A percentile compares a stretch with the other conserved stretches of the same genome.
phyloP scores from a whole-genome alignment of 768 basidiomycete genomes.

The Boletellus ananiceps region DNA sequence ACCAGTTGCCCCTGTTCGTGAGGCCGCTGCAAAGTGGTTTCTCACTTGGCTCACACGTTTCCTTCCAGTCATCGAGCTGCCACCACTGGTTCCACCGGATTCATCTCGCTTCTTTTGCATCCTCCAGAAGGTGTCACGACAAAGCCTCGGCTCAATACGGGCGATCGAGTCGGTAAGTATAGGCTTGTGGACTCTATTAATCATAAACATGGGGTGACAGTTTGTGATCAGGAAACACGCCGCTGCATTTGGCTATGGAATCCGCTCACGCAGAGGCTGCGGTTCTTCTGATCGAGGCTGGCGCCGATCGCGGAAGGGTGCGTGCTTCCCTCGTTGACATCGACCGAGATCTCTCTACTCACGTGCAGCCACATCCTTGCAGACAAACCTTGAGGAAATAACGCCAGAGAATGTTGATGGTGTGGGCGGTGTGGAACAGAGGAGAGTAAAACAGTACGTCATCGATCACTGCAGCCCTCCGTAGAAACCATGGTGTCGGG shows the following conservation, averaged over 20 bases:
- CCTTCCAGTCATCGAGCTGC: slow-evolving; percentile 83
- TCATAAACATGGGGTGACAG: background rate
- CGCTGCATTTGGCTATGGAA: slow-evolving; percentile 96
- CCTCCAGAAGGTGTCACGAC: slow-evolving; percentile 62
- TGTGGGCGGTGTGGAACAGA: slow-evolving; percentile 86
- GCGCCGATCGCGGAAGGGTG: slow-evolving; percentile 87
- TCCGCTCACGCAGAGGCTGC: slow-evolving; percentile 91
- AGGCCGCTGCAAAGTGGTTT: background rate
- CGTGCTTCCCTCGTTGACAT: slow-evolving; percentile 27
- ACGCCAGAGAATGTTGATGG: slow-evolving; percentile 88
- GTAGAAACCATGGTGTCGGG: slow-evolving; percentile 2
- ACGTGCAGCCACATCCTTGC: background rate
- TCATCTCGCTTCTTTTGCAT: slow-evolving; percentile 80
- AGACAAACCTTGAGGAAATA: slow-evolving; percentile 82
- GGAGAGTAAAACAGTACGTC: slow-evolving; percentile 71
- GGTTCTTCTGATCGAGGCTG: slow-evolving; percentile 87
- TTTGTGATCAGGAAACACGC: slow-evolving; percentile 73
- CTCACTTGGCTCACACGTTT: slow-evolving; percentile 1
- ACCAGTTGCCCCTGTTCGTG: slow-evolving; percentile 81
- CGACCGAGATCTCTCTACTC: background rate
- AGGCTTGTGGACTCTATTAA: background rate
- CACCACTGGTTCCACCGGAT: slow-evolving; percentile 89
- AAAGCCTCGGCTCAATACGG: slow-evolving; percentile 83
- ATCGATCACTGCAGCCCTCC: slow-evolving; percentile 59
- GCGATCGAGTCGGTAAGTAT: slow-evolving; percentile 66